A percentile compares a stretch with the other conserved stretches of the same genome.
phyloP scores from a whole-genome alignment of 139 green algal species.

The Haematococcus sp. region DNA sequence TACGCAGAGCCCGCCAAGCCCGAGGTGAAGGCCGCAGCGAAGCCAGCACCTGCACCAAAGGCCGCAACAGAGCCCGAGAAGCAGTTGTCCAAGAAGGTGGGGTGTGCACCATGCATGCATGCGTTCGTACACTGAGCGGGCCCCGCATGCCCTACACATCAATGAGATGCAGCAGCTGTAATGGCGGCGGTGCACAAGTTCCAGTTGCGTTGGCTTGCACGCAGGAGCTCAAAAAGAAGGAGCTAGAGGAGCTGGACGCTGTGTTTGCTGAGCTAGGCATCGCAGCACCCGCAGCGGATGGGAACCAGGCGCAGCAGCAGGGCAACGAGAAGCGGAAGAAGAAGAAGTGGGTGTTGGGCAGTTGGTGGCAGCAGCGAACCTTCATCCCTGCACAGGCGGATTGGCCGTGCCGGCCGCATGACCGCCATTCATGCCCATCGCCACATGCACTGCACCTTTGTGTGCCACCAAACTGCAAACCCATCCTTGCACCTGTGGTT shows the following conservation, averaged over 20 bases:
- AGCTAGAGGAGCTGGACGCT: slow-evolving; percentile 63
- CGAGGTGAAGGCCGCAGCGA: not conserved
- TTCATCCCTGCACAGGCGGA: too few species aligned
- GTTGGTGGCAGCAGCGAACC: slow-evolving; percentile 19
- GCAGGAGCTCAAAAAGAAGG: slow-evolving; percentile 71
- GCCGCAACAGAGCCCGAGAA: slow-evolving; percentile 39
- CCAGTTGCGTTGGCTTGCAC: not conserved
- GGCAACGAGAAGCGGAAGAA: slow-evolving; percentile 54
- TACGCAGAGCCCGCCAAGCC: not conserved
- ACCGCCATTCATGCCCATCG: too few species aligned
- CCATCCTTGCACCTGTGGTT: too few species aligned
- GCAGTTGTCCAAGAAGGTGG: slow-evolving; percentile 69
- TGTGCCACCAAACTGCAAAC: too few species aligned
- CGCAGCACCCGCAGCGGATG: slow-evolving; percentile 14
- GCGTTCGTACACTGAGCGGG: not conserved
- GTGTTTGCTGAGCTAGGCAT: slow-evolving; percentile 61
- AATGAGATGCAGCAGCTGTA: not conserved
- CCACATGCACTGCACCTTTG: too few species aligned
- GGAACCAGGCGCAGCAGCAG: slow-evolving; percentile 9
- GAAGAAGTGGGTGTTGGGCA: slow-evolving; percentile 22
- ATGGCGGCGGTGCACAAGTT: not conserved
- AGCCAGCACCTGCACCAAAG: slow-evolving; percentile 21
- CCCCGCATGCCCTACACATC: too few species aligned
- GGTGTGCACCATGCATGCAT: not conserved
- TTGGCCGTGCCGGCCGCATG: too few species aligned